These are phyloP conservation scores for Auricularia heimuer DNA, from an alignment of 768 basidiomycete species.

Conservation along the genomic window DNA sequence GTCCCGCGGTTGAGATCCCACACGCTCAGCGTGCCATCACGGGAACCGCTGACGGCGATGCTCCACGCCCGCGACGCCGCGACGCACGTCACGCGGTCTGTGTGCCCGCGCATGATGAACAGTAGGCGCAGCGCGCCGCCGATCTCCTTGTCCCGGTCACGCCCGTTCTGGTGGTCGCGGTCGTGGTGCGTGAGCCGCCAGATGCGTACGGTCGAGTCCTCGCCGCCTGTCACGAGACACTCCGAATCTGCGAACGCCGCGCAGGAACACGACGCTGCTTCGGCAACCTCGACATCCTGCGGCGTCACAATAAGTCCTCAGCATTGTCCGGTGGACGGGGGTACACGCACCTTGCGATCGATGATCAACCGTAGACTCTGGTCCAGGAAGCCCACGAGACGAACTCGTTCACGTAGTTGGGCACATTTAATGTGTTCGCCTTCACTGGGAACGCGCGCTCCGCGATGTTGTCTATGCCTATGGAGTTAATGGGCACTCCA, in stretches of 20 bases:
- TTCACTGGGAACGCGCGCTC: conserved; percentile 55
- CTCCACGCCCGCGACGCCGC: conserved; percentile 77
- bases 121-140: conserved; percentile 34
- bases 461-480: conserved; percentile 48
- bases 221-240: conserved; percentile 70
- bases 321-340: too few relatives aligned
- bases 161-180: conserved; percentile 13
- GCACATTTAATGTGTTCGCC: conserved; percentile 45
- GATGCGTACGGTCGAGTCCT: conserved; percentile 70
- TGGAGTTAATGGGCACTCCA: conserved; percentile 34
- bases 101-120: conserved; percentile 76
- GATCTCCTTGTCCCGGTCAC: conserved; percentile 16
- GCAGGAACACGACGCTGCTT: conserved; percentile 61
- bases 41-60: conserved; percentile 69
- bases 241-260: conserved; percentile 68
- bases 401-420: conserved; percentile 54
- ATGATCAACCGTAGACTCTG: conserved; percentile 45
- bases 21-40: conserved; percentile 75
- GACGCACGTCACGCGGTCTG: conserved; percentile 54
- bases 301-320: neutral
- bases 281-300: conserved; percentile 67
- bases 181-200: conserved; percentile 55
- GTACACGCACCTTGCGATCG: conserved; percentile 43
- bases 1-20: conserved; percentile 85
- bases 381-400: conserved; percentile 49